Conservation (phyloP, 768 basidiomycete species). For the Kwoniella sp. region DNA sequence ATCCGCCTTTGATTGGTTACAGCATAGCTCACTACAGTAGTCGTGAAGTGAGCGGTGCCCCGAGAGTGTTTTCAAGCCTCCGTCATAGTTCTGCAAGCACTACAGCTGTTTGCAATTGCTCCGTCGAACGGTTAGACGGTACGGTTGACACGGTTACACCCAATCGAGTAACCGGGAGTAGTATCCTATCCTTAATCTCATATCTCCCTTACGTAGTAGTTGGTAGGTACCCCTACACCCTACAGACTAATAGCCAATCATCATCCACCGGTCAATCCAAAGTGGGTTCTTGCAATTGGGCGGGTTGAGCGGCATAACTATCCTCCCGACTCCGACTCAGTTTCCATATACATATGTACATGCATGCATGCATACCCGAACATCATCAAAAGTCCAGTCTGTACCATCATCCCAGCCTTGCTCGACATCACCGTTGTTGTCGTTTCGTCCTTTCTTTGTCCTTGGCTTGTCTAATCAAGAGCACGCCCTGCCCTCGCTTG, state of each 20-base stretch:
- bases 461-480: too few species aligned
- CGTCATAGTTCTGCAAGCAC: too few species aligned
- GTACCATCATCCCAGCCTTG: neutral
- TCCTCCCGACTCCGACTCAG: slow-evolving; percentile 1
- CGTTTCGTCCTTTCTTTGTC: neutral
- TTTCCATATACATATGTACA: too few species aligned
- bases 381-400: neutral
- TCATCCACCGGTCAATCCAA: neutral
- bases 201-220: neutral
- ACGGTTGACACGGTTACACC: slow-evolving; percentile 3
- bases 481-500: neutral
- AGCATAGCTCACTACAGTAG: too few species aligned
- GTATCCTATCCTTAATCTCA: neutral
- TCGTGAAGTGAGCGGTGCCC: neutral
- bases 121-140: too few species aligned
- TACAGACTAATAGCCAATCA: neutral
- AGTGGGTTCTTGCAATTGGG: neutral
- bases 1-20: too few species aligned
- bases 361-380: neutral
- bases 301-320: neutral
- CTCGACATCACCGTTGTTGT: neutral
- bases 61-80: neutral
- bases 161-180: neutral
- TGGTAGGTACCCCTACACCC: too few species aligned
- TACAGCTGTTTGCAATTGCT: too few species aligned